Evolutionary conservation across 2,329 filamentous ascomycete species (phyloP), one percentile per base, ranked within the genome.

Genomic region (Diaporthe aspalathi): DNA sequence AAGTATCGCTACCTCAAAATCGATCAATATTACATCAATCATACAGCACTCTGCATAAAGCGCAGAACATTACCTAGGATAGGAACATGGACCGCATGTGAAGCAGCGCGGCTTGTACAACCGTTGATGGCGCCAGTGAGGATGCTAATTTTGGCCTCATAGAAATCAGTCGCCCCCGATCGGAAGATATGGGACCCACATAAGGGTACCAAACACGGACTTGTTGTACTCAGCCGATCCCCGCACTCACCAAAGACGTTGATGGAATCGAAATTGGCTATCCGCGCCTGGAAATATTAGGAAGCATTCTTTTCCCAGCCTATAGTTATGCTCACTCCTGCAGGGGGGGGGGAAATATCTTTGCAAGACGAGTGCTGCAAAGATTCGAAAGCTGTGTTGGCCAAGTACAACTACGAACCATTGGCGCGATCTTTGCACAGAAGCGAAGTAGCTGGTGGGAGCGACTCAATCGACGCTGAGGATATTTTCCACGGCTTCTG

Each of bases 141-240:
- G 56, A 60, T 8, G 56, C 56, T 1, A 29, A 60, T 29, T 2
- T n/a, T 29, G 56, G 56, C 27, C 56, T 60, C 7, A 24, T 29
- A 22, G 56, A 38, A 20, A 14, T 60, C 35, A 60, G 38, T 14
- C 22, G 56, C 1, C 3, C 38, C n/a, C 56, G 56, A 2, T 7
- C 16, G 2, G 56, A 45, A 43, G 1, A 45, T 14, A 22, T 60
- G 7, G 16, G 38, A 0, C 35, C 56, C 0, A 24, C 43, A 11
- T 1, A 6, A n/a, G n/a, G n/a, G n/a, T 14, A 45, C 8, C 22
- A 27, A 14, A 27, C 1, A 7, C 22, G 22, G 22, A 0, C 8
- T 60, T 12, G 8, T 43, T 7, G n/a, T 43, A 16, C 43, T 60
- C 27, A 38, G 24, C 38, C 43, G 56, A 38, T 38, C 56, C 8